These are phyloP conservation scores for Chondrus crispus DNA, from an alignment of 23 red algal species.

Conservation along the genomic window DNA sequence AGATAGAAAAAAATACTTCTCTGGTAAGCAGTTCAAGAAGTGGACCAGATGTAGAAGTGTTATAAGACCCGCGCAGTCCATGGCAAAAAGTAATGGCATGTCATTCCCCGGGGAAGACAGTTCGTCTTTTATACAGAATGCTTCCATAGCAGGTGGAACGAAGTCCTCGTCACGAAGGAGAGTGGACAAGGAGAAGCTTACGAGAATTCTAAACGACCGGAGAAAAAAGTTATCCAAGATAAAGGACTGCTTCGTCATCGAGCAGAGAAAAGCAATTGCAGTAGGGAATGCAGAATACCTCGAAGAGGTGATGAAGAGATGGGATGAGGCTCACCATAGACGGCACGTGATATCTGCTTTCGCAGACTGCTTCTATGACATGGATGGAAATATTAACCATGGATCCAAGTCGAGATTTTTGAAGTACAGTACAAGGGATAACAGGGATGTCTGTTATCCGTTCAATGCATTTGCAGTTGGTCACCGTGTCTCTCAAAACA, in stretches of 20 bases:
- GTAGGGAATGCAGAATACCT: no score
- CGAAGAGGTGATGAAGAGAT: background rate
- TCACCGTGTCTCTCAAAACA: background rate
- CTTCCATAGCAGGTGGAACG: background rate
- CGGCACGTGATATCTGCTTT: background rate
- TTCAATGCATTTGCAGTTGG: background rate
- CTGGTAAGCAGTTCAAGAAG: background rate
- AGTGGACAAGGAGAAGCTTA: background rate
- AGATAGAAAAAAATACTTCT: background rate
- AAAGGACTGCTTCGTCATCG: no score
- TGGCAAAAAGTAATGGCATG: background rate
- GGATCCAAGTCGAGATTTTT: background rate
- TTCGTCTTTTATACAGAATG: background rate
- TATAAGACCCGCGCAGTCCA: background rate
- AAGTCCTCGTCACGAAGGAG: background rate
- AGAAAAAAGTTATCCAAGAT: background rate
- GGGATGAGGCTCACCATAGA: background rate
- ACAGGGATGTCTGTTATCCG: background rate
- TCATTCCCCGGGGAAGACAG: background rate
- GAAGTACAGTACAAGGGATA: background rate
- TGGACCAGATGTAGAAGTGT: background rate
- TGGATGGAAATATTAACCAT: background rate
- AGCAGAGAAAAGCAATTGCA: no score
- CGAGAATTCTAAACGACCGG: background rate
- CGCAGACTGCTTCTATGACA: background rate